Evolutionary conservation across 2,329 filamentous ascomycete genomes (phyloP).

Genomic region (Endocalyx cinctus): DNA sequence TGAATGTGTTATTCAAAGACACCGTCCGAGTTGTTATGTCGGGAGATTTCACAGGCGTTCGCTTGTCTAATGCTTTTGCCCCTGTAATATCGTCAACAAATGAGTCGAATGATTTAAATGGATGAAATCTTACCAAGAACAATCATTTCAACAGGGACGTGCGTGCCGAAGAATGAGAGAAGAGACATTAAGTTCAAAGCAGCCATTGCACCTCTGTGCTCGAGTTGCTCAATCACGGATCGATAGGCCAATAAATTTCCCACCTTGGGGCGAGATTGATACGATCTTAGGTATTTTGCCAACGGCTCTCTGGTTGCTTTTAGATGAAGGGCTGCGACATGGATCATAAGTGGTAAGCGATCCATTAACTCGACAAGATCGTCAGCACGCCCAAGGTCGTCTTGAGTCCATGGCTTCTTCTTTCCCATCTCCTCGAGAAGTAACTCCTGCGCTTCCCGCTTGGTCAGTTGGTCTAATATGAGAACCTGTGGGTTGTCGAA

Average conservation of each 20-base stretch:
- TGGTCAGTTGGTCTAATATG: conserved; percentile 48
- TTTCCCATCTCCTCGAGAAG: conserved; percentile 60
- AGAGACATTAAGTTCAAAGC: conserved; percentile 62
- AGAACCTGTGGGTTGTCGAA: conserved; percentile 57
- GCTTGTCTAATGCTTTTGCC: conserved; percentile 38
- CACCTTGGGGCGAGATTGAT: conserved; percentile 50
- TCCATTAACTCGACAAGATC: conserved; percentile 61
- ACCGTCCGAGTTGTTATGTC: conserved; percentile 31
- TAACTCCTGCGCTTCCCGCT: conserved; percentile 54
- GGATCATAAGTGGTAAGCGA: conserved; percentile 62
- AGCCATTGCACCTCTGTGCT: conserved; percentile 40
- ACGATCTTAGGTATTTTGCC: conserved; percentile 55
- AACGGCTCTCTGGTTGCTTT: conserved; percentile 58
- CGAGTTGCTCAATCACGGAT: conserved; percentile 45
- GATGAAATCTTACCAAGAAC: conserved; percentile 41
- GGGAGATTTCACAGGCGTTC: conserved; percentile 40
- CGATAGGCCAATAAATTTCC: conserved; percentile 43
- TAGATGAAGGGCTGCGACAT: conserved; percentile 59
- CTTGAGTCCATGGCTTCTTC: conserved; percentile 45
- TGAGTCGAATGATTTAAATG: background rate
- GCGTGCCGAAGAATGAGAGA: conserved; percentile 60
- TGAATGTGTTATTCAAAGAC: conserved; percentile 44
- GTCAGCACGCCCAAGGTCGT: conserved; percentile 53
- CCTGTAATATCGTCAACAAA: conserved; percentile 27
- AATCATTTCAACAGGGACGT: conserved; percentile 63